A percentile compares a stretch with the other conserved stretches of the same genome.
Evolutionary conservation across 2,329 filamentous ascomycete species (phyloP).

Genomic region (Trichoderma breve): DNA sequence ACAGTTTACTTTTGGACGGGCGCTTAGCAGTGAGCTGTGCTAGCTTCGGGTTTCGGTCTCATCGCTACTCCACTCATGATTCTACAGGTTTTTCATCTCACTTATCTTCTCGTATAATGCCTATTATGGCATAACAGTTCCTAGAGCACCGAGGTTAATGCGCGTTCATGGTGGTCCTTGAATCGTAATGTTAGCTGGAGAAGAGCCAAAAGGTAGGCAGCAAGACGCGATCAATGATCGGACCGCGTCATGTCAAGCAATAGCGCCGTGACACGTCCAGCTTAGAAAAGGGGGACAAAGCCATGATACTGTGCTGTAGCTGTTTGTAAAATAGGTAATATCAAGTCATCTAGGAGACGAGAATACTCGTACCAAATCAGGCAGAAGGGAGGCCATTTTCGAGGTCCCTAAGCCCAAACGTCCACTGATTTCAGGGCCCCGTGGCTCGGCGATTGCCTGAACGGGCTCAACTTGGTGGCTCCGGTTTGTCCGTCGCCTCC

Average conservation of each 20-base stretch:
- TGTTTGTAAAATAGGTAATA: neutral
- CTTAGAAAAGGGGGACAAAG: neutral
- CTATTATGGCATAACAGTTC: neutral
- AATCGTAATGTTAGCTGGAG: neutral
- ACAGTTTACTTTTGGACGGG: neutral
- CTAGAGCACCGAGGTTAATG: neutral
- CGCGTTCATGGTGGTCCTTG: neutral
- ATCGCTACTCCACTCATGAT: neutral
- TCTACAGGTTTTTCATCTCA: neutral
- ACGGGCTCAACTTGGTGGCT: neutral
- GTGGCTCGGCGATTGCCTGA: conserved; percentile 18
- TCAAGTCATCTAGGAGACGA: neutral
- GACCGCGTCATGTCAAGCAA: neutral
- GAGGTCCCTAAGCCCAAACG: neutral
- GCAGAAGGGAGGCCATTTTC: neutral
- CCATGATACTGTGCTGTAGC: neutral
- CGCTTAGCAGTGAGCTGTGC: neutral
- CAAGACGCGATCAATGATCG: neutral
- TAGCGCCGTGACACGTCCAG: neutral
- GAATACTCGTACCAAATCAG: neutral
- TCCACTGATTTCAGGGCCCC: neutral
- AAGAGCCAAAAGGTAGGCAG: neutral
- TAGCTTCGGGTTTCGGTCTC: neutral
- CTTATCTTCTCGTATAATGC: neutral
- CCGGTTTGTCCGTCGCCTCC: no score